Percentiles rank a stretch among this genome's conserved stretches.
Conservation (phyloP, 768 basidiomycete species). For the Amanita rubescens region DNA sequence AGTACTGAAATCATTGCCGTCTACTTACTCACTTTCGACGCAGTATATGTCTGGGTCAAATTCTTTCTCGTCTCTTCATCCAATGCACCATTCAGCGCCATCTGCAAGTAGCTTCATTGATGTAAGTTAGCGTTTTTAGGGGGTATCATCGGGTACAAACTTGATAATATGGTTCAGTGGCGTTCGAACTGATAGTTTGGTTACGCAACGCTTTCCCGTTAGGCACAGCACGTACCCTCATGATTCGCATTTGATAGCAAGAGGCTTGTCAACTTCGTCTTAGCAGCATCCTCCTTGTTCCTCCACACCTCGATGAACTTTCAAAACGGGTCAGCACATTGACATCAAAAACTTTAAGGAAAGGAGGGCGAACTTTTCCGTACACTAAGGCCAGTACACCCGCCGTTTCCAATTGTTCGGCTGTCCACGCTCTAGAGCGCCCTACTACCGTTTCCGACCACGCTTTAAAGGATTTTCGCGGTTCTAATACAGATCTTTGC, state of each 20-base stretch:
- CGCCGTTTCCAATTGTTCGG: slow-evolving; percentile 78
- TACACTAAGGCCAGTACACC: slow-evolving; percentile 75
- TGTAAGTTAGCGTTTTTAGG: background rate
- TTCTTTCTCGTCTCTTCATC: slow-evolving; percentile 71
- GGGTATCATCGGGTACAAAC: slow-evolving; percentile 25
- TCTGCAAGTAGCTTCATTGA: slow-evolving; percentile 56
- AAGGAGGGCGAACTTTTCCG: slow-evolving; percentile 42
- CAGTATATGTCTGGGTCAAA: slow-evolving; percentile 61
- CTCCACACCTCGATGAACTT: slow-evolving; percentile 85
- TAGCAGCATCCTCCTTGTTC: slow-evolving; percentile 68
- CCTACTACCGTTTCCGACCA: slow-evolving; percentile 75
- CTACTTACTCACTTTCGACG: slow-evolving; percentile 48
- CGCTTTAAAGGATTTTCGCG: slow-evolving; percentile 70
- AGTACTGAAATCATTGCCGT: background rate
- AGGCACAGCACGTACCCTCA: slow-evolving; percentile 45
- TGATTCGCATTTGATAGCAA: slow-evolving; percentile 78
- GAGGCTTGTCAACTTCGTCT: slow-evolving; percentile 66
- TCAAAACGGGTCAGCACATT: background rate
- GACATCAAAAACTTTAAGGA: background rate
- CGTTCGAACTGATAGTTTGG: slow-evolving; percentile 47
- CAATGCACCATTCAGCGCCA: slow-evolving; percentile 70
- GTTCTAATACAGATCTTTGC: slow-evolving; percentile 45
- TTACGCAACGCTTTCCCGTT: background rate
- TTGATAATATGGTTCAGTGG: slow-evolving; percentile 83
- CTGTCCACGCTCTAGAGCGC: slow-evolving; percentile 64